Base-by-base conservation (phyloP, 2,329 filamentous ascomycete genomes). In the Dothideomycetes sp. region DNA sequence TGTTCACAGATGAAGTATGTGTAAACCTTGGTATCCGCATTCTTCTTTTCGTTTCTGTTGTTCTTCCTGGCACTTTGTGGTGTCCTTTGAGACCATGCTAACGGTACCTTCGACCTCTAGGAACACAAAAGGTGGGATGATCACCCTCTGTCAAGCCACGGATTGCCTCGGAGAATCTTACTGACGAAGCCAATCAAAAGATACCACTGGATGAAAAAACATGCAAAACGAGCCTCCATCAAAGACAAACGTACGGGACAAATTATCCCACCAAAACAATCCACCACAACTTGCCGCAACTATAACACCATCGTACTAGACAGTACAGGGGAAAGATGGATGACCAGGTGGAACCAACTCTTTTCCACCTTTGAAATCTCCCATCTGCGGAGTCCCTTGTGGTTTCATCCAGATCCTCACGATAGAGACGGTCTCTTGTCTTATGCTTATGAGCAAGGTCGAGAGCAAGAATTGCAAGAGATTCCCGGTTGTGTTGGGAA, bases 1-100 rank as follows among this genome's bases (percentile, higher is more conserved):
- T 87, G 38, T 89, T 89, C 61, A 88, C 84, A 0, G 83, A 89
- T 54, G 82, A 84, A 49, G 84, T 89, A 53, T 83, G n/a, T n/a
- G n/a, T n/a, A n/a, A n/a, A n/a, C n/a, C n/a, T n/a, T n/a, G n/a
- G n/a, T n/a, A n/a, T n/a, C n/a, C n/a, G n/a, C n/a, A n/a, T n/a
- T n/a, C n/a, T n/a, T n/a, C n/a, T n/a, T n/a, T n/a, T n/a, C n/a
- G n/a, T n/a, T n/a, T n/a, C n/a, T n/a, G n/a, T n/a, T n/a, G n/a
- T n/a, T n/a, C n/a, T n/a, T n/a, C n/a, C n/a, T n/a, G n/a, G n/a
- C n/a, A n/a, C n/a, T n/a, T n/a, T n/a, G n/a, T n/a, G n/a, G n/a
- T n/a, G n/a, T n/a, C n/a, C n/a, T n/a, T n/a, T n/a, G n/a, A n/a
- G n/a, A n/a, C n/a, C n/a, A n/a, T n/a, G n/a, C n/a, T n/a, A n/a